A percentile compares a stretch with the other conserved stretches of the same genome.
Evolutionary conservation across 371 early-diverging fungal species (phyloP).

Genomic region (Mucor mucedo): DNA sequence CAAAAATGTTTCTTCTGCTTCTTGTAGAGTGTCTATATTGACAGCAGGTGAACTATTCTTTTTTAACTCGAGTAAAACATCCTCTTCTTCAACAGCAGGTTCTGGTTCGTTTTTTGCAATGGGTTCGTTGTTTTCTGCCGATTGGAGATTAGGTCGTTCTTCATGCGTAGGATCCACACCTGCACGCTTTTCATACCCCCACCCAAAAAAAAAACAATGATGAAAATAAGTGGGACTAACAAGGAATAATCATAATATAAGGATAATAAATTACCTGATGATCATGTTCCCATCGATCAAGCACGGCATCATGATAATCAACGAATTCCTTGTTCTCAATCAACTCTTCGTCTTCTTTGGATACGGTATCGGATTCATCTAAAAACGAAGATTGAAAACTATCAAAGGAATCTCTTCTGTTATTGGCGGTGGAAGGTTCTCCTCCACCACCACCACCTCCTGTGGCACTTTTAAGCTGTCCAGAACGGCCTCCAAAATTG

Average conservation of each 20-base stretch:
- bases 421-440: neutral
- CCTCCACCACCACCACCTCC: too few species aligned
- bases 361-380: neutral
- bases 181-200: neutral
- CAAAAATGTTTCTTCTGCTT: constrained; percentile 13
- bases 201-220: neutral
- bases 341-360: neutral
- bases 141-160: neutral
- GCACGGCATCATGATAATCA: neutral
- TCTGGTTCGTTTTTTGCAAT: neutral
- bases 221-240: too few species aligned
- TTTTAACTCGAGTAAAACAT: neutral
- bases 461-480: too few species aligned
- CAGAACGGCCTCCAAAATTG: neutral
- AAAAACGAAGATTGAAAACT: constrained; percentile 4
- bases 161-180: neutral
- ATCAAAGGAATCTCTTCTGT: constrained; percentile 28
- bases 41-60: neutral
- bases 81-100: neutral
- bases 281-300: neutral
- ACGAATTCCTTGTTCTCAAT: neutral
- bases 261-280: neutral
- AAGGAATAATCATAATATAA: too few species aligned
- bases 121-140: neutral
- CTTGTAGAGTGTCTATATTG: neutral